Base-by-base conservation (phyloP, 306 rosid species). In the Glycine tomentella region DNA sequence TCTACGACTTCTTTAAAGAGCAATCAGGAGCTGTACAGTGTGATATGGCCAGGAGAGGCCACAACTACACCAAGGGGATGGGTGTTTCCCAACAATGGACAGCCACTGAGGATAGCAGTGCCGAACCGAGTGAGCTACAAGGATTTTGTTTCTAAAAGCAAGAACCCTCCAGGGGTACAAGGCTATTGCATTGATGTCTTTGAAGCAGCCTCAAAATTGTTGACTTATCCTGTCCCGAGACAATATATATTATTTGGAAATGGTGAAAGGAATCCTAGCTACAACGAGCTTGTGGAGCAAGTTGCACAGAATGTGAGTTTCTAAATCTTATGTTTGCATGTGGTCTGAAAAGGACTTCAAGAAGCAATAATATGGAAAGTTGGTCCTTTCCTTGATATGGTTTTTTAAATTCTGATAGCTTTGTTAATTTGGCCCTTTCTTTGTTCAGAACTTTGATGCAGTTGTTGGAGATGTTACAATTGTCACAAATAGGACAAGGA, bases 61-160 rank as follows among this genome's bases (percentile, higher is more conserved):
- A 65, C 83, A 33, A 5, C 15, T 15, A 62, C 0, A 51, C 98
- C 98, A n/a, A 84, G 85, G 56, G 98, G 97, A 71, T 94, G 98
- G 98, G 93, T 94, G 31, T 94, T 94, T 72, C 98, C 98, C 38
- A 87, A 92, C 87, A 94, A 92, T 74, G 98, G 98, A 12, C 89
- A 77, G 83, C 93, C 94, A 10, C 90, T 94, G n/a, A 88, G 90
- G 59, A 90, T 94, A 71, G 97, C 81, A 13, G 97, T 94, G 55
- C 98, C 97, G 7, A 44, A 92, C 77, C 86, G 98, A 73, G 84
- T 91, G 55, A 81, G 86, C 84, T 94, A 87, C 89, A 20, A 81
- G 70, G 90, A 90, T 7, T 89, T 89, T 86, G 88, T 85, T 56
- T n/a, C 90, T 52, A 94, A 87, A 82, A 92, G 81, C 86, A 89